phyloP scores from a whole-genome alignment of 345 rosid species.

The Brassica napus region Da-Ae NC_063452.1:28335001-28335500 shows the following conservation, averaged over 20 bases:
- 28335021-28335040: slow-evolving; percentile 41
- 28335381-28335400: no score
- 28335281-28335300: background rate
- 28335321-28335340: no score
- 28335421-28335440: no score
- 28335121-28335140: slow-evolving; percentile 13
- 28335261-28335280: background rate
- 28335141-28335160: slow-evolving; percentile 17
- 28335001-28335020: slow-evolving; percentile 21
- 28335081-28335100: slow-evolving; percentile 3
- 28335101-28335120: slow-evolving; percentile 25
- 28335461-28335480: no score
- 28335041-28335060: slow-evolving; percentile 32
- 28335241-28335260: slow-evolving; percentile 4
- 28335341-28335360: no score
- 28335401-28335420: no score
- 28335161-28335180: slow-evolving; percentile 5
- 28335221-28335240: background rate
- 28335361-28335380: no score
- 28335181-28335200: slow-evolving; percentile 11
- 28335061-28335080: slow-evolving; percentile 17
- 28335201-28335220: slow-evolving; percentile 9
- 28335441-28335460: no score
- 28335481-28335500: no score
- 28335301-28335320: no score